These are phyloP conservation scores for Colletotrichum cereale DNA, from an alignment of 2,329 filamentous ascomycete genomes.

Conservation along the genomic window DNA sequence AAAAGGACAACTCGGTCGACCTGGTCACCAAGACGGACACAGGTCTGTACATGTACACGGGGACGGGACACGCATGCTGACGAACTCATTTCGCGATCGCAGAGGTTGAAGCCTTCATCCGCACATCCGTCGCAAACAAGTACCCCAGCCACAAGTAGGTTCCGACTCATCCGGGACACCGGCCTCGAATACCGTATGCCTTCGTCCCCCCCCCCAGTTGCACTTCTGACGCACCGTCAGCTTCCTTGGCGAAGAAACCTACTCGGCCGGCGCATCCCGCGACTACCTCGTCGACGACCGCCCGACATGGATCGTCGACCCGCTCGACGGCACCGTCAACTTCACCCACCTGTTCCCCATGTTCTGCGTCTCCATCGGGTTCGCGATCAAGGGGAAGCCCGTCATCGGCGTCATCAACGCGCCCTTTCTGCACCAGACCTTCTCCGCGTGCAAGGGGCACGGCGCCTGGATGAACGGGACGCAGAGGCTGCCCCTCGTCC, in stretches of 20 bases:
- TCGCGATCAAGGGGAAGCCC: slow-evolving; percentile 70
- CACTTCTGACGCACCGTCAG: slow-evolving; percentile 51
- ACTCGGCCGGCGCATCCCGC: slow-evolving; percentile 75
- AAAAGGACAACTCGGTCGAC: slow-evolving; percentile 83
- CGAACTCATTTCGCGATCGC: slow-evolving; percentile 1
- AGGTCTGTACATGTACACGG: slow-evolving; percentile 61
- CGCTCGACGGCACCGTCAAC: slow-evolving; percentile 84
- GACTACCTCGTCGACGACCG: slow-evolving; percentile 73
- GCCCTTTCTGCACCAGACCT: slow-evolving; percentile 77
- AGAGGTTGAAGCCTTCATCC: slow-evolving; percentile 82
- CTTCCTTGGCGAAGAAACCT: slow-evolving; percentile 83
- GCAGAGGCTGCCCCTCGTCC: slow-evolving; percentile 72
- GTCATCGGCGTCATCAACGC: slow-evolving; percentile 80
- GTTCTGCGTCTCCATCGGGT: slow-evolving; percentile 84
- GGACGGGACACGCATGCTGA: slow-evolving; percentile 6
- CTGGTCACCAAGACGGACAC: slow-evolving; percentile 83
- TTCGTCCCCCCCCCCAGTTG: not conserved
- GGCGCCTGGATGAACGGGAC: slow-evolving; percentile 79
- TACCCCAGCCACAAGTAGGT: slow-evolving; percentile 77
- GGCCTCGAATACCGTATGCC: slow-evolving; percentile 13
- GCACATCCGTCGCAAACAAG: slow-evolving; percentile 65
- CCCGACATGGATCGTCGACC: slow-evolving; percentile 83
- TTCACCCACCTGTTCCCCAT: slow-evolving; percentile 85
- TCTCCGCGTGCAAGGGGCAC: slow-evolving; percentile 73
- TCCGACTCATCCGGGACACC: not conserved